These are phyloP conservation scores for Penicillium fuscoglaucum DNA, from an alignment of 2,329 filamentous ascomycete genomes.

Conservation along the genomic window DNA sequence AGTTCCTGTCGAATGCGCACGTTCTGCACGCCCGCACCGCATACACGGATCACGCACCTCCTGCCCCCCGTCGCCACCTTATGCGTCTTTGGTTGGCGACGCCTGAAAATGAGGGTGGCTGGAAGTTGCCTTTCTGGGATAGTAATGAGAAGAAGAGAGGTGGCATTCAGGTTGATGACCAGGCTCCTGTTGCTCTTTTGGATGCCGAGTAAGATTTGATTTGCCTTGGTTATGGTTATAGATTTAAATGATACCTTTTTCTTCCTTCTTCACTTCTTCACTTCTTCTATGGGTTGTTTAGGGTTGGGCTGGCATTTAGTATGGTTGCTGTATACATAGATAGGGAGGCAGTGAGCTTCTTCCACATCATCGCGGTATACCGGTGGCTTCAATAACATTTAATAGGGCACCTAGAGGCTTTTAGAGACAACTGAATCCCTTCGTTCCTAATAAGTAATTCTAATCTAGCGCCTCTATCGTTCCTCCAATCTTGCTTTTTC, in stretches of 20 bases:
- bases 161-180: conserved; percentile 84
- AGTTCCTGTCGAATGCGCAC: conserved; percentile 80
- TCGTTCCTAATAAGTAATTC: too few relatives aligned
- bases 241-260: conserved; percentile 18
- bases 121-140: conserved; percentile 80
- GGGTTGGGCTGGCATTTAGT: too few relatives aligned
- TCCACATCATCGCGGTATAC: too few relatives aligned
- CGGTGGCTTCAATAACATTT: too few relatives aligned
- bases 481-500: too few relatives aligned
- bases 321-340: too few relatives aligned
- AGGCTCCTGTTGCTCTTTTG: conserved; percentile 69
- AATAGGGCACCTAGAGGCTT: too few relatives aligned
- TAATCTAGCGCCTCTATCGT: too few relatives aligned
- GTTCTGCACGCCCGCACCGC: conserved; percentile 78
- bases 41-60: conserved; percentile 71
- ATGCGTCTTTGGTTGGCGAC: conserved; percentile 84
- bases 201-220: conserved; percentile 66
- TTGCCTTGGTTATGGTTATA: conserved; percentile 5
- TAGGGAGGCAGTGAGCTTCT: too few relatives aligned
- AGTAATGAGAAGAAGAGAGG: conserved; percentile 81
- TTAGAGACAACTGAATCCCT: too few relatives aligned
- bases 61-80: conserved; percentile 70
- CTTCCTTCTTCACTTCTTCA: background rate
- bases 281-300: background rate
- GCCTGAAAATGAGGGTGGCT: conserved; percentile 79